phyloP scores from a whole-genome alignment of 2,329 filamentous ascomycete genomes.

The Pezicula carpinea region DNA sequence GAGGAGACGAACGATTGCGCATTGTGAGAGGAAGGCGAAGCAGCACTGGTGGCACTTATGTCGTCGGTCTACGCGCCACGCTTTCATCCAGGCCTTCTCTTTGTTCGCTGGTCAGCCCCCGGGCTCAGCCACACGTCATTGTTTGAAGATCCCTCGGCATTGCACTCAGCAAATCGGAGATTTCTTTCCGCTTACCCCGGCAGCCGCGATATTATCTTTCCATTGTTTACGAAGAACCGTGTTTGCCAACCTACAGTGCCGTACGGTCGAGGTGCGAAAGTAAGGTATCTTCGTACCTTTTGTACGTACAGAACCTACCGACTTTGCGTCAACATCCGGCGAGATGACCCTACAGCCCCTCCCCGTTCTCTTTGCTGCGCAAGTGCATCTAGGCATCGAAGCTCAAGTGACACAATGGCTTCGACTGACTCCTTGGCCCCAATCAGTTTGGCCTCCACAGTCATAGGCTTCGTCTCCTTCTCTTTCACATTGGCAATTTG shows the following conservation, averaged over 20 bases:
- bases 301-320: background rate
- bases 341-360: background rate
- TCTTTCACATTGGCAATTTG: slow-evolving; percentile 16
- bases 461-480: slow-evolving; percentile 20
- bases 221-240: background rate
- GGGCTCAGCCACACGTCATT: background rate
- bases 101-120: background rate
- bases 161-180: background rate
- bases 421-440: slow-evolving; percentile 2
- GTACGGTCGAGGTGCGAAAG: too few relatives aligned
- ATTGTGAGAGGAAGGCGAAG: background rate
- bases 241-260: too few relatives aligned
- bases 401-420: background rate
- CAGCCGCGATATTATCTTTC: background rate
- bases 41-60: background rate
- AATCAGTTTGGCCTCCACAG: slow-evolving; percentile 13
- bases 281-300: background rate
- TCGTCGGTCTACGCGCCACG: background rate
- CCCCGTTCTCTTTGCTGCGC: background rate
- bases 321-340: background rate
- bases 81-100: background rate
- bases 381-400: background rate
- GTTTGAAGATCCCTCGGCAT: background rate
- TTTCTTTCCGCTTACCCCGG: background rate
- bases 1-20: background rate